phyloP scores from a whole-genome alignment of 768 basidiomycete species.

The Russula abietina region DNA sequence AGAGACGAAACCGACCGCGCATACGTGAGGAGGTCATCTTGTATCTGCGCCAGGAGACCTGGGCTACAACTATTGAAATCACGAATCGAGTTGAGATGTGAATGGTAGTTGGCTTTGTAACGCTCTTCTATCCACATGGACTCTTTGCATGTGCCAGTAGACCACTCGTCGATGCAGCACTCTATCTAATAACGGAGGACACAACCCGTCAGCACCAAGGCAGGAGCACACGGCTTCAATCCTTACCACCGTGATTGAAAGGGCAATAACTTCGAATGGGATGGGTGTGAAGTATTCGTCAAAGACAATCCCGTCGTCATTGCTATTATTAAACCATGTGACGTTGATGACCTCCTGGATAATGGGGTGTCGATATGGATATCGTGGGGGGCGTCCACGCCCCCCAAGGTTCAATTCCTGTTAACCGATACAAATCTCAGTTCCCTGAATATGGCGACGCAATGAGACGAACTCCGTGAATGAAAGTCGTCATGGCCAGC shows the following conservation, averaged over 20 bases:
- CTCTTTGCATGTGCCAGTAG: not conserved
- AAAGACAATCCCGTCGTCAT: not conserved
- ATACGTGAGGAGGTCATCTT: not conserved
- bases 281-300: constrained; percentile 5
- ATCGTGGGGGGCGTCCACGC: not conserved
- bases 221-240: not conserved
- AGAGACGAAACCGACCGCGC: not conserved
- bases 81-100: constrained; percentile 1
- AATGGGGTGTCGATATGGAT: constrained; percentile 8
- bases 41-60: not conserved
- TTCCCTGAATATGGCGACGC: too few relatives aligned
- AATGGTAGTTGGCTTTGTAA: not conserved
- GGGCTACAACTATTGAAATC: too few relatives aligned
- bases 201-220: not conserved
- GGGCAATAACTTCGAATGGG: not conserved
- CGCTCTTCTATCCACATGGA: not conserved
- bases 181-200: constrained; percentile 1
- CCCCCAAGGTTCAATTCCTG: not conserved
- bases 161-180: constrained; percentile 17
- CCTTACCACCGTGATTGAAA: constrained; percentile 13
- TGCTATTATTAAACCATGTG: constrained; percentile 11
- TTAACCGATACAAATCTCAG: not conserved
- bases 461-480: constrained; percentile 1
- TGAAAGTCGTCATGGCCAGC: not conserved
- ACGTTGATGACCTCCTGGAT: constrained; percentile 14